These are phyloP conservation scores for Hymenochaete sp. DNA, from an alignment of 1,284 basidiomycete genomes.

Conservation along the genomic window DNA sequence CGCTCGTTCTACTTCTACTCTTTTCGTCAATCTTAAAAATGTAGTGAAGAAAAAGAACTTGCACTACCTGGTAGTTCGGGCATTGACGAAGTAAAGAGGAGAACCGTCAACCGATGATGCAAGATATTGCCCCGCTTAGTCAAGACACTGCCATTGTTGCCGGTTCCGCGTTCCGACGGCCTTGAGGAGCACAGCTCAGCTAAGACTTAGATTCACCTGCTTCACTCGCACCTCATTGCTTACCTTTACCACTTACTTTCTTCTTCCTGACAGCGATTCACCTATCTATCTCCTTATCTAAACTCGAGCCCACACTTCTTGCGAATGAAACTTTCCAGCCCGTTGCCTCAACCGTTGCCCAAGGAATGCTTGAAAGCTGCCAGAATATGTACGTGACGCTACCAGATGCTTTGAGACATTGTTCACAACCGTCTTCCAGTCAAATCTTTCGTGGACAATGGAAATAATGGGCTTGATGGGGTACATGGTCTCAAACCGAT, in stretches of 20 bases:
- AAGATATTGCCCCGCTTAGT: too few relatives aligned
- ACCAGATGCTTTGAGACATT: neutral
- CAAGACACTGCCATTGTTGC: too few relatives aligned
- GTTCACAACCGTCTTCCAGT: conserved; percentile 33
- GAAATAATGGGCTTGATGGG: conserved; percentile 66
- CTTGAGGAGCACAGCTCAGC: too few relatives aligned
- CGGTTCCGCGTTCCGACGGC: too few relatives aligned
- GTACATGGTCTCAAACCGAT: conserved; percentile 27
- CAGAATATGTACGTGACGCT: conserved; percentile 51
- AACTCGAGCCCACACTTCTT: neutral
- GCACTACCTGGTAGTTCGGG: conserved; percentile 56
- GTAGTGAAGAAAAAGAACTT: neutral
- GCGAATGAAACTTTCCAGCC: conserved; percentile 60
- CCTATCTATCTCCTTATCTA: neutral
- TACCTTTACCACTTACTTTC: conserved; percentile 7
- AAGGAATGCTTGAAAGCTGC: conserved; percentile 72
- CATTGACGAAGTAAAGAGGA: conserved; percentile 29
- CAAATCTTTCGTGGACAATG: conserved; percentile 62
- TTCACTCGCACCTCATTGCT: neutral
- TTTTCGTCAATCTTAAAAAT: neutral
- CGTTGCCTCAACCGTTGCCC: conserved; percentile 59
- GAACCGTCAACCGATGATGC: neutral
- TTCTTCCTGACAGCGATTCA: neutral
- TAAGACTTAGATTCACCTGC: neutral
- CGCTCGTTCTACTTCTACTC: conserved; percentile 11